Evolutionary conservation across 192 early-diverging fungal genomes (phyloP).

Genomic region (Coemansia sp.): DNA sequence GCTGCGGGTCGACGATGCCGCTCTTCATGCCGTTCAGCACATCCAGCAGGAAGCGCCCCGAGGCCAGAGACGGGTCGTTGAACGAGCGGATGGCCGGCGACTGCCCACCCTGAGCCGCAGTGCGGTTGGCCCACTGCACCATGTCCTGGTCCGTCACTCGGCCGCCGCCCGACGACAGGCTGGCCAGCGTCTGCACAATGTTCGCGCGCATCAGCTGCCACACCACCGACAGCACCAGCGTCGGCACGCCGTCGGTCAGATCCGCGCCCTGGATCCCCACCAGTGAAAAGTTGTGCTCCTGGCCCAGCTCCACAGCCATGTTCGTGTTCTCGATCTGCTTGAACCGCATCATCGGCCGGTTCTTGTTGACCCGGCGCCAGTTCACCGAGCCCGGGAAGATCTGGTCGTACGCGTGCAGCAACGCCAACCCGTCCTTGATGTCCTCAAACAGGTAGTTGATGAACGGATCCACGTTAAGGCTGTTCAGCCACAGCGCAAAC

Average conservation of each 20-base stretch:
- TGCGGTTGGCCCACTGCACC: constrained; percentile 91
- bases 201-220: constrained; percentile 99
- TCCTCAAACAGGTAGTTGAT: constrained; percentile 99
- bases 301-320: constrained; percentile 83
- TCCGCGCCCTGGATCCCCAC: constrained; percentile 95
- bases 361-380: constrained; percentile 87
- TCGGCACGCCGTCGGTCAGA: constrained; percentile 86
- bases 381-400: constrained; percentile 84
- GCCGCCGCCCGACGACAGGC: constrained; percentile 70
- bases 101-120: constrained; percentile 54
- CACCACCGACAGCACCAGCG: constrained; percentile 82
- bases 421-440: constrained; percentile 81
- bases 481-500: constrained; percentile 97
- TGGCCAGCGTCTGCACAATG: constrained; percentile 87
- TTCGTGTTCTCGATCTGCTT: constrained; percentile 99
- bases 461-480: constrained; percentile 92
- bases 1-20: constrained; percentile 83
- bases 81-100: constrained; percentile 69
- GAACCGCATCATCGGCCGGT: constrained; percentile 71
- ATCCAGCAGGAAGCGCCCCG: constrained; percentile 83
- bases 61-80: constrained; percentile 73
- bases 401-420: constrained; percentile 94
- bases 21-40: constrained; percentile 89
- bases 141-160: constrained; percentile 92
- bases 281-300: constrained; percentile 78